Base-by-base conservation (phyloP, 768 basidiomycete genomes). In the Pleurotus citrinopileatus region DNA sequence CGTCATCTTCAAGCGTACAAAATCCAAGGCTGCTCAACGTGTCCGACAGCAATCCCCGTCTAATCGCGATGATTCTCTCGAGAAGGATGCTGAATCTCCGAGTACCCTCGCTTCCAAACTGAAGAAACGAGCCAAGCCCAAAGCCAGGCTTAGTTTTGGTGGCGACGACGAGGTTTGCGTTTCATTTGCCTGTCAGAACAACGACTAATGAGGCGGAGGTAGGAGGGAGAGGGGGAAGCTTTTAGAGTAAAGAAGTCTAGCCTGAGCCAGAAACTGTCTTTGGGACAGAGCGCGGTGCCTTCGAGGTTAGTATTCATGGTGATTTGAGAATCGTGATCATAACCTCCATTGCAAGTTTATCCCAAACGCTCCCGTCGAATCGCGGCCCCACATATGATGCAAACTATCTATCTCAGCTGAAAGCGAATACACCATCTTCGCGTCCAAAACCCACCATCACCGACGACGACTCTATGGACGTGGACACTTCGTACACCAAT, bases 241-340 rank as follows among this genome's bases (percentile, higher is more conserved):
- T 92, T 94, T 65, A 77, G 88, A 72, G 72, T 93, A 15, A 93
- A 91, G 66, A 94, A 91, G 69, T 91, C 89, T 2, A 86, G 67
- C 51, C 72, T 93, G 40, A 92, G 90, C 61, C 73, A 74, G 57
- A 89, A 87, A 59, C 63, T 89, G 57, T 63, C 80, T 1, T 67
- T 87, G 37, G 80, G 81, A 12, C 77, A 73, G 43, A 78, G 79
- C 65, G 74, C 83, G 48, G 71, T 80, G 81, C 84, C 48, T 28
- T 29, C 54, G 23, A 48, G 55, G 58, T 59, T 29, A 36, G 55
- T 34, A 27, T 20, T 19, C 28, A n/a, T 3, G 26, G 12, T 9
- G 8, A 48, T 47, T 44, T 34, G 19, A 12, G 19, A 27, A 28
- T 36, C 12, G 23, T 38, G 28, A 17, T 38, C 8, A 40, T 23